Base-by-base conservation (phyloP, 495 filamentous ascomycete genomes). In the Tuber indicum region DNA sequence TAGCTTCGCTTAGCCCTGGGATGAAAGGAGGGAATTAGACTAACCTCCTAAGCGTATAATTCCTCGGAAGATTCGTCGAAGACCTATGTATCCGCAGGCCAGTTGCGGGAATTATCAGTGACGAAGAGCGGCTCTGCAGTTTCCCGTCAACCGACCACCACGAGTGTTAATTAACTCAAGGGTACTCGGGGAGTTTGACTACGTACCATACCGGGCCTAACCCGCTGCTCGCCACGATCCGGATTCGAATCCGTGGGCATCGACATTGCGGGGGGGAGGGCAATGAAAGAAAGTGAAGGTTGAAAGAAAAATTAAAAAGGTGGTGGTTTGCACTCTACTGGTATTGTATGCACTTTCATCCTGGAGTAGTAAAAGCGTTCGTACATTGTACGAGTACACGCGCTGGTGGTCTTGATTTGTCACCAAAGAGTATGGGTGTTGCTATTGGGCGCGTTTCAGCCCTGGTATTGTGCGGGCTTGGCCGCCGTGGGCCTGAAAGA, bases 11-110 rank as follows among this genome's bases (percentile, higher is more conserved):
- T 12, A 71, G 26, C 26, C 21, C 26, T 26, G 58, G 9, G 42
- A 17, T 1, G n/a, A 6, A 39, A 7, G 19, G 17, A n/a, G n/a
- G 8, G 41, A 32, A 46, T 17, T 8, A 26, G 58, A 70, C 17
- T 46, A 81, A 75, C 49, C 75, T 52, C 70, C 62, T 43, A 47
- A 81, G 71, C 17, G 80, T 81, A 42, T 81, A 81, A 41, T 81
- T 81, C 21, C 79, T 79, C 2, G 78, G 78, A 10, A 80, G 72
- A 41, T 74, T 80, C 2, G 74, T 73, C 52, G 73, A 80, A n/a
- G 78, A 80, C n/a, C 78, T 58, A 39, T 81, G 80, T 58, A 81
- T 77, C n/a, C 80, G 78, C 79, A 47, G 71, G 14, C 80, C 80
- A 14, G 79, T 81, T 16, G 80, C 81, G 6, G 80, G 80, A 32